Evolutionary conservation across 169 alveolate species (phyloP).

Genomic region (Plasmodium gonderi): DNA sequence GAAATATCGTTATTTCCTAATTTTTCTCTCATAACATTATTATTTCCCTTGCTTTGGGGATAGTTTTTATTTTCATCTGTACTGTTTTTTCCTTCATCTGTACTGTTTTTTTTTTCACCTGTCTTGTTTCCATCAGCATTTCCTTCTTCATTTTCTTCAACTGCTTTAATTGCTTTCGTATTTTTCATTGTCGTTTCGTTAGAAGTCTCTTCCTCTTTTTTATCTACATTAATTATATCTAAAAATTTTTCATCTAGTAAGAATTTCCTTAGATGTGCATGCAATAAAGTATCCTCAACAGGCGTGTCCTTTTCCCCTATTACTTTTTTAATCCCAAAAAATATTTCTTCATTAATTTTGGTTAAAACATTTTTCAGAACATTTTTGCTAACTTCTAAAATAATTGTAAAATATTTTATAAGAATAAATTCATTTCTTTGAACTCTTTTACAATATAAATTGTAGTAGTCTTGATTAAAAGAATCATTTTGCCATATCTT

Average conservation of each 20-base stretch:
- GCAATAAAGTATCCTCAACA: background rate
- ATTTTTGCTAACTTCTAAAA: slow-evolving; percentile 44
- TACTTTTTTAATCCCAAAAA: background rate
- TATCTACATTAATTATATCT: background rate
- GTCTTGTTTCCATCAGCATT: background rate
- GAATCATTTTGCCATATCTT: slow-evolving; percentile 51
- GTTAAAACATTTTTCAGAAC: slow-evolving; percentile 22
- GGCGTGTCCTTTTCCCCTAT: background rate
- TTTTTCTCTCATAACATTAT: background rate
- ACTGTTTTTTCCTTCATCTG: background rate
- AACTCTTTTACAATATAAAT: slow-evolving; percentile 49
- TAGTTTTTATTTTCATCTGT: background rate
- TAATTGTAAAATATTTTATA: slow-evolving; percentile 54
- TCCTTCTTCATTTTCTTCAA: background rate
- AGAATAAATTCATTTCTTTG: slow-evolving; percentile 48
- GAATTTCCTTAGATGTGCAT: background rate
- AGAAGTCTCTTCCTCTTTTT: background rate
- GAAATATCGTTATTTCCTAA: background rate
- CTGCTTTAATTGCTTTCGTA: background rate
- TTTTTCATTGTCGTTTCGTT: background rate
- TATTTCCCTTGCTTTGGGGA: background rate
- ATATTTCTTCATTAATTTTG: slow-evolving; percentile 16
- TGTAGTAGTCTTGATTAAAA: slow-evolving; percentile 37
- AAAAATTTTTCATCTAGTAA: slow-evolving; percentile 14
- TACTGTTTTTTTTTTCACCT: background rate